These are phyloP conservation scores for Candida bentonensis DNA, from an alignment of 805 yeast species.

Conservation along the genomic window DNA sequence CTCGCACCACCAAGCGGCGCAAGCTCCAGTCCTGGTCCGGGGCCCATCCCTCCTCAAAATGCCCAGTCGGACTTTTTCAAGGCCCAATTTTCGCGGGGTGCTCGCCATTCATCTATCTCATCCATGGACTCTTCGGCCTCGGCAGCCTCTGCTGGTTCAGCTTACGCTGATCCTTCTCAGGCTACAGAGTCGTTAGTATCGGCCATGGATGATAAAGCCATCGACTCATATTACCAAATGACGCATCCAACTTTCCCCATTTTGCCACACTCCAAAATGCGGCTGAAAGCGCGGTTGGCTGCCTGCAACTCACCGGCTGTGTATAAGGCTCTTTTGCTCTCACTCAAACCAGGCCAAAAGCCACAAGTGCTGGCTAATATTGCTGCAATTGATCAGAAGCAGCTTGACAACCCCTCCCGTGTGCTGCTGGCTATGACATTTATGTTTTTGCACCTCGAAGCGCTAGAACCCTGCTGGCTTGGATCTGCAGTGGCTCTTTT, in stretches of 20 bases:
- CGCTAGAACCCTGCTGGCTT: slow-evolving; percentile 20
- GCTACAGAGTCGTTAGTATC: background rate
- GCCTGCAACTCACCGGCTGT: slow-evolving; percentile 14
- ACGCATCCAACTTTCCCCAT: slow-evolving; percentile 27
- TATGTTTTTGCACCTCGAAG: slow-evolving; percentile 20
- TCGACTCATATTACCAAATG: slow-evolving; percentile 23
- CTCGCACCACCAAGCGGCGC: background rate
- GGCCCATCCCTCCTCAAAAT: slow-evolving; percentile 6
- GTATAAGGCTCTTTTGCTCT: slow-evolving; percentile 16
- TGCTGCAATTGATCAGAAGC: slow-evolving; percentile 4
- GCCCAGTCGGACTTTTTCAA: slow-evolving; percentile 5
- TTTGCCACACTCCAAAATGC: slow-evolving; percentile 21
- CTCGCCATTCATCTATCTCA: slow-evolving; percentile 1
- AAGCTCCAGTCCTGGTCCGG: background rate
- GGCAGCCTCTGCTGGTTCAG: background rate
- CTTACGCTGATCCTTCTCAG: background rate
- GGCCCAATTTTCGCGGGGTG: slow-evolving; percentile 5
- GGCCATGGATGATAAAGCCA: slow-evolving; percentile 13
- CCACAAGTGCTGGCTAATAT: slow-evolving; percentile 4
- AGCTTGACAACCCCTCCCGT: slow-evolving; percentile 9
- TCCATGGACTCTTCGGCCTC: background rate
- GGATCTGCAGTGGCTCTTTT: slow-evolving; percentile 21
- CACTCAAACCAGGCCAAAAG: slow-evolving; percentile 7
- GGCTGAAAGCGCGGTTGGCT: slow-evolving; percentile 18
- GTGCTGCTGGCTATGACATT: slow-evolving; percentile 21